These are phyloP conservation scores for Solanum paucissectum DNA, from an alignment of 257 asterid genomes.

Conservation along the genomic window DNA sequence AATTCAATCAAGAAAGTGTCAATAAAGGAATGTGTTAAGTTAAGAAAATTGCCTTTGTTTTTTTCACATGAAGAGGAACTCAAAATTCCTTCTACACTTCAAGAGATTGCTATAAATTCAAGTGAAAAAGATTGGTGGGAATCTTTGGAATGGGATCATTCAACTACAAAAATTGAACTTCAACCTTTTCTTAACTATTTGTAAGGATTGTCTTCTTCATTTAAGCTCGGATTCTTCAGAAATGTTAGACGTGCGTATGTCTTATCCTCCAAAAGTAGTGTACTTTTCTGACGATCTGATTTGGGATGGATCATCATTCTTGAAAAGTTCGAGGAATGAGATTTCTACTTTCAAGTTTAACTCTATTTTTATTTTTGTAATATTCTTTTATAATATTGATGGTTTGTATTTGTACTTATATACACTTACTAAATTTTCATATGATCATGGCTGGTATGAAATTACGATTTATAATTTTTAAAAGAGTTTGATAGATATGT, in stretches of 20 bases:
- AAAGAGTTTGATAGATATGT: background rate
- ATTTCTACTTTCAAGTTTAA: background rate
- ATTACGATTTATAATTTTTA: background rate
- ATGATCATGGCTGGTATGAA: background rate
- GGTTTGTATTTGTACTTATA: background rate
- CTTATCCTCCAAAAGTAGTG: background rate
- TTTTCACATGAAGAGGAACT: background rate
- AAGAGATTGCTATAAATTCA: conserved; percentile 8
- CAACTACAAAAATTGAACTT: conserved; percentile 1
- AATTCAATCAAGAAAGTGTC: conserved; percentile 9
- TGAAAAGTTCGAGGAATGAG: background rate
- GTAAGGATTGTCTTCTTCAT: background rate
- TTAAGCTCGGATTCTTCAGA: background rate
- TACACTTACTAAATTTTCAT: background rate
- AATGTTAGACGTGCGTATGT: background rate
- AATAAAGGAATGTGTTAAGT: background rate
- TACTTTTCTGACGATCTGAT: background rate
- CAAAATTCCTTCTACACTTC: background rate
- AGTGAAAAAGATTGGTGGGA: conserved; percentile 23
- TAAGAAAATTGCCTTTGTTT: conserved; percentile 8
- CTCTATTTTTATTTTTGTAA: background rate
- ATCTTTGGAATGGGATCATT: conserved; percentile 13
- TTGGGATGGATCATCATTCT: background rate
- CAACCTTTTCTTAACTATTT: background rate
- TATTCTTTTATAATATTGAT: background rate